Evolutionary conservation across 768 basidiomycete species (phyloP), one percentile per base, ranked within the genome.

Genomic region (Mycena sanguinolenta): DNA sequence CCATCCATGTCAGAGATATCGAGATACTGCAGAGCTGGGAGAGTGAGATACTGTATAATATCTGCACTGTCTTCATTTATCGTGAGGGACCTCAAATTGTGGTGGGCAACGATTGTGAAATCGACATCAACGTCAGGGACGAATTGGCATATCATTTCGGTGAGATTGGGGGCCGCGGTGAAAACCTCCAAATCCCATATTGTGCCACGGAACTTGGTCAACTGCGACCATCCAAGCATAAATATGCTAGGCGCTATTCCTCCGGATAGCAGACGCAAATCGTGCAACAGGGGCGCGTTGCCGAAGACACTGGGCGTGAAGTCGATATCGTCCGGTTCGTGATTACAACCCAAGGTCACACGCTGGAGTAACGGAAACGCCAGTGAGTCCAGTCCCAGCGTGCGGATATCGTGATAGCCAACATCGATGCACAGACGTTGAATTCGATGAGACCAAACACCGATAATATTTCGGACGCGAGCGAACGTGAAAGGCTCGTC

Each of bases 331-430:
- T 28, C 28, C n/a, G n/a, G n/a, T n/a, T n/a, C n/a, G n/a, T n/a
- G n/a, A n/a, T n/a, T n/a, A n/a, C 34, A 25, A 4, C 54, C 28
- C 30, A 57, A 10, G 3, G 12, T 9, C 16, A n/a, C 54, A 3
- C 54, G 54, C 36, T 59, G 58, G 21, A 59, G 58, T 39, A 39
- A 25, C 19, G 58, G 58, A 23, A 59, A 59, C 30, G 36, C 4
- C 23, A 25, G 36, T n/a, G 23, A 59, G 30, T 59, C 36, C 36
- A 59, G 39, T 9, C 4, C 58, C 34, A 59, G 39, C 36, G 36
- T 2, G 34, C 36, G 36, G 14, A 59, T 38, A 17, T 39, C 16
- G 25, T 5, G 19, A 23, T 34, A 36, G 21, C 36, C 27, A 4
- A 25, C 9, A 27, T 39, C 19, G 8, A 59, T n/a, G 13, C 25